These are phyloP conservation scores for Takashimella koratensis DNA, from an alignment of 1,284 basidiomycete species.

Conservation along the genomic window DNA sequence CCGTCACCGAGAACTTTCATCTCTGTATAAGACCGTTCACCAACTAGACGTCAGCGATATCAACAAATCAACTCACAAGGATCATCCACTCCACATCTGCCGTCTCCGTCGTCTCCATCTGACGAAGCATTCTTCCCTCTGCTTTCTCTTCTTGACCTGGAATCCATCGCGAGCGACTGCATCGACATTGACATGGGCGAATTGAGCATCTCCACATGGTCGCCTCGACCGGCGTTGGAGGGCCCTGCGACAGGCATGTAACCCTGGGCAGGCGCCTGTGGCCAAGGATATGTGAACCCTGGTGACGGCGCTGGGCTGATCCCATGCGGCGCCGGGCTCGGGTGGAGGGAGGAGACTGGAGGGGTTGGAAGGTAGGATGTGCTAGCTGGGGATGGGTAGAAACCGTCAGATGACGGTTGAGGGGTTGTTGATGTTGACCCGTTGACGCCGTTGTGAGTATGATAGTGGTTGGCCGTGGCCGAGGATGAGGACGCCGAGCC, in stretches of 20 bases:
- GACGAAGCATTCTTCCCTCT: neutral
- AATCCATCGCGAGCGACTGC: conserved; percentile 3
- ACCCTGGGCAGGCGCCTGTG: neutral
- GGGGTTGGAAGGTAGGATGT: neutral
- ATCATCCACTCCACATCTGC: conserved; percentile 39
- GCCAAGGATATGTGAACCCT: neutral
- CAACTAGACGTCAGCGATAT: conserved; percentile 20
- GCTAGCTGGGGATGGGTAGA: neutral
- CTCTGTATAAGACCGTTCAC: conserved; percentile 52
- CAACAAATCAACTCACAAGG: conserved; percentile 31
- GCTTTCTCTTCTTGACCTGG: neutral
- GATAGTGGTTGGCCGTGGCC: neutral
- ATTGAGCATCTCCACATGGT: conserved; percentile 11
- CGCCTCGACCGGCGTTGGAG: conserved; percentile 1
- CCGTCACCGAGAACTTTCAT: conserved; percentile 92
- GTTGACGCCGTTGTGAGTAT: neutral
- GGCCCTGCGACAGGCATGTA: conserved; percentile 8
- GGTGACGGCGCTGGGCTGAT: neutral
- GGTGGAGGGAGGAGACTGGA: conserved; percentile 5
- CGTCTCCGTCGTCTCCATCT: conserved; percentile 28
- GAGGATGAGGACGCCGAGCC: neutral
- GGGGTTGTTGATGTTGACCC: neutral
- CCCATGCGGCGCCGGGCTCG: conserved; percentile 1
- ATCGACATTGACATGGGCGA: neutral
- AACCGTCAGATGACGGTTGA: neutral